These are phyloP conservation scores for Crithidia sp. DNA, from an alignment of 208 protist species.

Conservation along the genomic window DNA sequence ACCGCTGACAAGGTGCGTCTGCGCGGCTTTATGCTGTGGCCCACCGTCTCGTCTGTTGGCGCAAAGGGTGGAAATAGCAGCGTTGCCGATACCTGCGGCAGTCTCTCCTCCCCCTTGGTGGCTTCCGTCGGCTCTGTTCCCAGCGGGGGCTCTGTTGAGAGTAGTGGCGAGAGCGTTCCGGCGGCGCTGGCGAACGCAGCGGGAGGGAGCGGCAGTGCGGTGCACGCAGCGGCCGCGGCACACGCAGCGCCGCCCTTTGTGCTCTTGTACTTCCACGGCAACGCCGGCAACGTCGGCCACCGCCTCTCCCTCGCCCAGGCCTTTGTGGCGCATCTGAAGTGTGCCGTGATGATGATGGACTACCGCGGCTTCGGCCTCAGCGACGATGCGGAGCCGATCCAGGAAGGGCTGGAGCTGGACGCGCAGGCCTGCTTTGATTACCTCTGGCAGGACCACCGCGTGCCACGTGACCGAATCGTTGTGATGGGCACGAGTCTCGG, in stretches of 20 bases:
- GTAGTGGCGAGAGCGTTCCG: not conserved
- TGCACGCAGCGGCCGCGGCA: not conserved
- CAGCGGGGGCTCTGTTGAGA: not conserved
- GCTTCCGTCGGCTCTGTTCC: not conserved
- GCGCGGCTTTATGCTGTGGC: conserved; percentile 82
- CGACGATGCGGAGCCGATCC: conserved; percentile 49
- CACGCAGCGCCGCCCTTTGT: conserved; percentile 40
- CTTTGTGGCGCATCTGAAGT: conserved; percentile 53
- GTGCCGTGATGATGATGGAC: conserved; percentile 89
- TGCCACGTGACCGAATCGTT: conserved; percentile 78
- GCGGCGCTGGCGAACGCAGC: not conserved
- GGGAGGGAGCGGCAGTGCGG: not conserved
- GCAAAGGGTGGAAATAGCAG: conserved; percentile 7
- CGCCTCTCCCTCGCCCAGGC: conserved; percentile 70
- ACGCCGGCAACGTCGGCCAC: conserved; percentile 92
- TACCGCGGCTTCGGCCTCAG: conserved; percentile 92
- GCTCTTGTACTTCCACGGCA: conserved; percentile 93
- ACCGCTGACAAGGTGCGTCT: conserved; percentile 73
- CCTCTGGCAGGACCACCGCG: conserved; percentile 56
- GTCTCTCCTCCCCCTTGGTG: not conserved
- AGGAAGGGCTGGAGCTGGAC: conserved; percentile 84
- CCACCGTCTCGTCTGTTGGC: conserved; percentile 17
- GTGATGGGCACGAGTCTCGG: conserved; percentile 92
- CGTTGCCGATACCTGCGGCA: conserved; percentile 1
- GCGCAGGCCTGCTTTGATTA: conserved; percentile 86